Conservation (phyloP, 75 land plant species). For the Picea sitchensis region DNA sequence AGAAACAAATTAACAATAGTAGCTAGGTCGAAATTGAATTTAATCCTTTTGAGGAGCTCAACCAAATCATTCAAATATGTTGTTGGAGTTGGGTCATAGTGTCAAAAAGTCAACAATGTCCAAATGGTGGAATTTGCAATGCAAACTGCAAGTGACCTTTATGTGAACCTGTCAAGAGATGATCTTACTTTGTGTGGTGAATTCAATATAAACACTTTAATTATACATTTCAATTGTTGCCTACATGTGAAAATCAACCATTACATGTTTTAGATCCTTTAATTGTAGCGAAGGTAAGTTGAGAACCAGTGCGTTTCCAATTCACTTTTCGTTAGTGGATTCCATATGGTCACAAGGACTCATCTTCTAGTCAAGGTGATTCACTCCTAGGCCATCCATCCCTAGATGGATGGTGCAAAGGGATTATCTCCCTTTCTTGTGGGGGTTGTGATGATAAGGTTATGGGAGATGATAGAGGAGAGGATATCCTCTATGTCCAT, state of each 20-base stretch:
- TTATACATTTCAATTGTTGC: conserved; percentile 25
- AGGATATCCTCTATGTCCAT: conserved; percentile 31
- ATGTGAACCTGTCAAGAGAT: conserved; percentile 66
- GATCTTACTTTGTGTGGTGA: conserved; percentile 56
- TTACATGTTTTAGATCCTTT: conserved; percentile 28
- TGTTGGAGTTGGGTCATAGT: background rate
- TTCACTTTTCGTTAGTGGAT: conserved; percentile 88
- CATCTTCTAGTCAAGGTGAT: conserved; percentile 86
- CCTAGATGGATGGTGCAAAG: conserved; percentile 70
- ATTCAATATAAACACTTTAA: conserved; percentile 33
- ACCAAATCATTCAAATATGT: background rate
- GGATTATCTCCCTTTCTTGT: conserved; percentile 56
- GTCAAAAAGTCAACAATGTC: background rate
- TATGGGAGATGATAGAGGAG: conserved; percentile 73
- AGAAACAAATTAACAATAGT: too few relatives aligned
- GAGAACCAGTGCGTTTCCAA: conserved; percentile 88
- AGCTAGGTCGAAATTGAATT: background rate
- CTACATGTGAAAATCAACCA: conserved; percentile 70
- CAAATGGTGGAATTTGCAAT: conserved; percentile 44
- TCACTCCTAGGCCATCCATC: conserved; percentile 58
- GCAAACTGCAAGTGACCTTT: conserved; percentile 70
- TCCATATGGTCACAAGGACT: conserved; percentile 71
- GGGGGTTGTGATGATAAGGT: conserved; percentile 77
- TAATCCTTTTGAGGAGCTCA: background rate
- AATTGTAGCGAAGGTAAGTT: conserved; percentile 37